Percentiles rank a stretch among this genome's conserved stretches.
Evolutionary conservation across 225 moss, liverwort and hornwort species (phyloP).

Genomic region (Rhytidiadelphus loreus): DNA sequence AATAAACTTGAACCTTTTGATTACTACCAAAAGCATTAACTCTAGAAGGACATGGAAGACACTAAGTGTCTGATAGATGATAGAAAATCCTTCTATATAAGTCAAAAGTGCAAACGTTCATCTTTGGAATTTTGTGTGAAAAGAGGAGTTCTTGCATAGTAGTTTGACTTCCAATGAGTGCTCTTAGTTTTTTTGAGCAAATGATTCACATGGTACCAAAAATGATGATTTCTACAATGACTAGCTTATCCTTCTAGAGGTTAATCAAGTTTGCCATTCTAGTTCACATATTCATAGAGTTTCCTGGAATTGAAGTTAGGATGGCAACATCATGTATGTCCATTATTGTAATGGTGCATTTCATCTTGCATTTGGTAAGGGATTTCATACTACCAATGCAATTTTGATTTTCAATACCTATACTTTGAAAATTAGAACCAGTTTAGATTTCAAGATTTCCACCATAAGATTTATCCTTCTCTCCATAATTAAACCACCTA

Average conservation of each 20-base stretch:
- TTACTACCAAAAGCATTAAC: not conserved
- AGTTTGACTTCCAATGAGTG: too few relatives aligned
- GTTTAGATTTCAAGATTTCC: not conserved
- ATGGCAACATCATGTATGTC: not conserved
- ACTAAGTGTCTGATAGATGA: fast-evolving
- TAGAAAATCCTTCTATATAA: too few relatives aligned
- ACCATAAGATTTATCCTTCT: not conserved
- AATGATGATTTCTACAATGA: too few relatives aligned
- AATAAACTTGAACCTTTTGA: not conserved
- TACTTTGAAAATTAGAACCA: not conserved
- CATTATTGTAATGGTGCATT: not conserved
- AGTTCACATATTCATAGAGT: not conserved
- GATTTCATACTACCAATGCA: not conserved
- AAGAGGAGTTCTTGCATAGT: too few relatives aligned
- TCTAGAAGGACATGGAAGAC: fast-evolving
- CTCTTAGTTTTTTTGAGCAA: too few relatives aligned
- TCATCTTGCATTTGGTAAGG: not conserved
- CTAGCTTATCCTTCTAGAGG: fast-evolving
- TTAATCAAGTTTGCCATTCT: fast-evolving
- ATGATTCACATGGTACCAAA: too few relatives aligned
- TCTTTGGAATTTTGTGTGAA: too few relatives aligned
- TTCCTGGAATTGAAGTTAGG: not conserved
- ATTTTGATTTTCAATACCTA: not conserved
- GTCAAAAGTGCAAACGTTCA: too few relatives aligned
- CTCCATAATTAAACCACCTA: fast-evolving